Evolutionary conservation across 306 rosid genomes (phyloP).

Genomic region (Cucumis cinereus): DNA sequence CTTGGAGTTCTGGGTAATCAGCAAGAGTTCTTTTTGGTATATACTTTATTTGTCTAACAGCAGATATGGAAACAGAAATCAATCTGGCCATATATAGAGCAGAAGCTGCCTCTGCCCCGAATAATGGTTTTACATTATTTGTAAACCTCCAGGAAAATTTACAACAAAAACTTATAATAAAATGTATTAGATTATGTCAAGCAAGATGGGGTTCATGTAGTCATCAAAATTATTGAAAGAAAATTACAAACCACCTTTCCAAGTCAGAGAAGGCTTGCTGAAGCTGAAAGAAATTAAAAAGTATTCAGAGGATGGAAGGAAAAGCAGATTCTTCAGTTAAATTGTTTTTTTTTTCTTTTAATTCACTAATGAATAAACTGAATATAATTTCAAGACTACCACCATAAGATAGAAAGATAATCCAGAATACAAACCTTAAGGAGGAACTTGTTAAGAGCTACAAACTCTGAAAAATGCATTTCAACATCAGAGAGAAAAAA

Average conservation of each 20-base stretch:
- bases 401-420: neutral
- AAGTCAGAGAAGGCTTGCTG: constrained; percentile 75
- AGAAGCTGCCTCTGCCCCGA: neutral
- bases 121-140: neutral
- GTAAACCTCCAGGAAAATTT: neutral
- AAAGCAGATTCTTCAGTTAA: neutral
- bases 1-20: neutral
- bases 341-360: neutral
- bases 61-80: neutral
- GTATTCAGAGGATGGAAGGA: neutral
- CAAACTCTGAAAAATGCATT: constrained; percentile 39
- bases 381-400: neutral
- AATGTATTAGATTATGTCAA: neutral
- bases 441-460: constrained; percentile 80
- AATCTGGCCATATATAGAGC: neutral
- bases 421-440: constrained; percentile 40
- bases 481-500: neutral
- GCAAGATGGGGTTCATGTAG: neutral
- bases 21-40: neutral
- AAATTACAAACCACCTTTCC: constrained; percentile 42
- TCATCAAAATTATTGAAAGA: neutral
- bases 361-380: neutral
- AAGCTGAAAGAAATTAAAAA: constrained; percentile 33
- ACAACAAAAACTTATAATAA: neutral
- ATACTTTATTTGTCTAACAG: neutral